Conservation (phyloP, 23 red algal species). For the Gracilaria vermiculophylla region DNA sequence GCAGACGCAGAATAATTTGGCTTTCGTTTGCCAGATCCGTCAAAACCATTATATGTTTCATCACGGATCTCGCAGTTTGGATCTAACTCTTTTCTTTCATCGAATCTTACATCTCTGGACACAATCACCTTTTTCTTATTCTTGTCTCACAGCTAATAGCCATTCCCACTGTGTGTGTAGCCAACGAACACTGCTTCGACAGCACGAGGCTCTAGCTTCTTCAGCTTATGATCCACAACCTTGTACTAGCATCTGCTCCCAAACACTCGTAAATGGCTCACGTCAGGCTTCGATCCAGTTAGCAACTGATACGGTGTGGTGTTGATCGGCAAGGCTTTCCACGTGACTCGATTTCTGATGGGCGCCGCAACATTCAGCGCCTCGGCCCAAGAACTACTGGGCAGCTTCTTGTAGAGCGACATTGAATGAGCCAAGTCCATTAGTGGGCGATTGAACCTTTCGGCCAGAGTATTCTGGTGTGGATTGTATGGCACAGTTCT, state of each 20-base stretch:
- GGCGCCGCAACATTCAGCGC: constrained; percentile 1
- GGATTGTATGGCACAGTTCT: constrained; percentile 20
- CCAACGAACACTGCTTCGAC: constrained; percentile 4
- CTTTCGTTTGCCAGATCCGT: background rate
- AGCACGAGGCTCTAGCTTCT: background rate
- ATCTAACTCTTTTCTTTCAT: no score
- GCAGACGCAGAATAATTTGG: no score
- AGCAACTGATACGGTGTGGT: constrained; percentile 1
- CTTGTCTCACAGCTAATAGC: constrained; percentile 19
- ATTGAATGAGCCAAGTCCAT: constrained; percentile 15
- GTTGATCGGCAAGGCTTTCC: background rate
- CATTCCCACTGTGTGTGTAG: background rate
- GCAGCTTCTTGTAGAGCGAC: background rate
- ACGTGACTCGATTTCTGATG: background rate
- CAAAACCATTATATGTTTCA: background rate
- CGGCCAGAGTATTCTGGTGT: constrained; percentile 20
- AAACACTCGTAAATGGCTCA: constrained; percentile 28
- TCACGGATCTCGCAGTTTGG: background rate
- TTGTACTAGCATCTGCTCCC: constrained; percentile 26
- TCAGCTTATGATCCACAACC: constrained; percentile 16
- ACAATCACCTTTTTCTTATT: background rate
- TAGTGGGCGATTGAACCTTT: constrained; percentile 35
- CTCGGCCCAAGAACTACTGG: background rate
- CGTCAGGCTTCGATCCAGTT: background rate
- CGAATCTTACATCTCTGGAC: constrained; percentile 13